Evolutionary conservation across 2,329 filamentous ascomycete genomes (phyloP), one percentile per base, ranked within the genome.

Genomic region (Talaromyces sp.): DNA sequence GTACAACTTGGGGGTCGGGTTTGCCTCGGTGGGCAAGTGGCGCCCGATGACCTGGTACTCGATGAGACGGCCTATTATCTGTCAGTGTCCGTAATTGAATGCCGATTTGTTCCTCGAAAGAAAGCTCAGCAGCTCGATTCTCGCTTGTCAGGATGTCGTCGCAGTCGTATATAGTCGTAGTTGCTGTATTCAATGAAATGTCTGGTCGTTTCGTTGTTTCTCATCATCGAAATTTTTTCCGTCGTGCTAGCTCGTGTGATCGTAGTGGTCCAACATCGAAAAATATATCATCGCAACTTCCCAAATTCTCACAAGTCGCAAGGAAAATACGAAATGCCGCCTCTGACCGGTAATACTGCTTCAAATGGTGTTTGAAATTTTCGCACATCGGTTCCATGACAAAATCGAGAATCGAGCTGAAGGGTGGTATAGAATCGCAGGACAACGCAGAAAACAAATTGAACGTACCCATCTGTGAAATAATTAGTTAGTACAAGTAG

Each of bases 11-110:
- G 95, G 95, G 78, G 92, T 92, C 79, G 94, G 93, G 88, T 97
- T 96, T 82, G 90, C 87, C 87, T 99, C 95, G 80, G 90, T 92
- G 85, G 95, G 95, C 90, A 99, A 85, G 85, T 97, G 94, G 85
- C 96, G 94, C 86, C 96, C 95, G 82, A 99, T 97, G 87, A 99
- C 94, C 90, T 98, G 95, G 89, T 97, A 99, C 90, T 99, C 95
- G 83, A 93, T 91, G 86, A 99, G 93, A 89, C 95, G 95, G 92
- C 93, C 95, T 99, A 83, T 35, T 71, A 68, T 71, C 70, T 69
- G 75, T 71, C 58, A 72, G 64, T 50, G 27, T 31, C 27, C 27
- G 27, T 31, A 31, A 31, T 31, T 31, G 7, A 19, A 4, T 19
- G 15, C 5, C n/a, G 27, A 37, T 22, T 52, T 31, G 9, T 31